A percentile compares a stretch with the other conserved stretches of the same genome.
These are phyloP conservation scores for Pouteria glomerata DNA, from an alignment of 148 eudicot species.

Conservation along the genomic window DNA sequence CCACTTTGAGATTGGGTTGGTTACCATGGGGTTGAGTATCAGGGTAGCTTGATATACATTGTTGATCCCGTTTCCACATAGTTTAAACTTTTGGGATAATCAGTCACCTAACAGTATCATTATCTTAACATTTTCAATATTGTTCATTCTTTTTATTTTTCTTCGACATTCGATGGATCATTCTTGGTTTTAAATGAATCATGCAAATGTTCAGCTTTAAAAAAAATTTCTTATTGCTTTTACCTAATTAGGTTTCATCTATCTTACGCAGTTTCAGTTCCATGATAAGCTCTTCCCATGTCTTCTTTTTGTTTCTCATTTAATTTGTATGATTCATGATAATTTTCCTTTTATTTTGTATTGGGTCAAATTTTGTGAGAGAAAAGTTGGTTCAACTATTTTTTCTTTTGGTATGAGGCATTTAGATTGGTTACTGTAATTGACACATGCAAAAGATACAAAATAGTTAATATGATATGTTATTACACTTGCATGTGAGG, in stretches of 20 bases:
- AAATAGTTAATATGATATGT: not conserved
- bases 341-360: not conserved
- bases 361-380: too few relatives aligned
- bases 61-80: too few relatives aligned
- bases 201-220: not conserved
- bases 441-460: constrained; percentile 3
- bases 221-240: not conserved
- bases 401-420: not conserved
- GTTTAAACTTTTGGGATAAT: too few relatives aligned
- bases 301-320: not conserved
- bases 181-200: not conserved
- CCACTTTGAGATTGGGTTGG: too few relatives aligned
- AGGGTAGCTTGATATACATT: too few relatives aligned
- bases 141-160: too few relatives aligned
- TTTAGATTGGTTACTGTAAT: not conserved
- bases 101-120: too few relatives aligned
- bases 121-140: too few relatives aligned
- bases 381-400: too few relatives aligned
- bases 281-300: too few relatives aligned
- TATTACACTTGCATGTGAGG: not conserved
- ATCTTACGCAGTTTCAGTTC: not conserved
- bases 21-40: too few relatives aligned
- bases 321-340: not conserved
- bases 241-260: not conserved
- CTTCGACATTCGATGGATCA: too few relatives aligned